A percentile compares a stretch with the other conserved stretches of the same genome.
Evolutionary conservation across 495 filamentous ascomycete genomes (phyloP).

Genomic region (Clohesyomyces aquaticus): DNA sequence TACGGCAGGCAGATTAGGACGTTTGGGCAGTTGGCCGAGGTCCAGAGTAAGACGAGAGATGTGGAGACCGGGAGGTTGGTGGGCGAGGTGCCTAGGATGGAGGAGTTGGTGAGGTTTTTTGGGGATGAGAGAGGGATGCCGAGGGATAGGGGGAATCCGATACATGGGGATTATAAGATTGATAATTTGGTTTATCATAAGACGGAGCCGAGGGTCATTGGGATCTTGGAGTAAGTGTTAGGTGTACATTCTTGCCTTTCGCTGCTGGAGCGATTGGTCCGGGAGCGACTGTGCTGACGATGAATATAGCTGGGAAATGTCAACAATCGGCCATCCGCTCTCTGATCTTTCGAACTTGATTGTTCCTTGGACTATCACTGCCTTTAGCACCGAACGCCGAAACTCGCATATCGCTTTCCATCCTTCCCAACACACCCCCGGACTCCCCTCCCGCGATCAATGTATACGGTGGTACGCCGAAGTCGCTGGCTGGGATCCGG

Average conservation of each 20-base stretch:
- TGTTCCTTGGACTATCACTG: slow-evolving; percentile 61
- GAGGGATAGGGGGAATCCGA: slow-evolving; percentile 68
- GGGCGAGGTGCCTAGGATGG: slow-evolving; percentile 76
- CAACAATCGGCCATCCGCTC: slow-evolving; percentile 88
- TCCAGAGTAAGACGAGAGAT: slow-evolving; percentile 70
- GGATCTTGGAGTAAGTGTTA: slow-evolving; percentile 72
- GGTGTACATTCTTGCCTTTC: background rate
- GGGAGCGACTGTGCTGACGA: too few species aligned
- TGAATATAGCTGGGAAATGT: slow-evolving; percentile 93
- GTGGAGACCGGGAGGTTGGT: slow-evolving; percentile 73
- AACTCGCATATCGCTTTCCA: slow-evolving; percentile 54
- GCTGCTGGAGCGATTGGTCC: too few species aligned
- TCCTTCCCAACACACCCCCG: slow-evolving; percentile 57
- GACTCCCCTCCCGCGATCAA: slow-evolving; percentile 70
- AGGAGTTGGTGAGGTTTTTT: slow-evolving; percentile 75
- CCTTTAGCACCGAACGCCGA: slow-evolving; percentile 33
- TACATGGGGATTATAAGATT: slow-evolving; percentile 95
- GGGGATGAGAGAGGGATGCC: slow-evolving; percentile 64
- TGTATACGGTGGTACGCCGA: slow-evolving; percentile 73
- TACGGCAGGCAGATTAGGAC: slow-evolving; percentile 84
- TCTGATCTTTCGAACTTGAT: slow-evolving; percentile 80
- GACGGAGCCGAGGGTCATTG: slow-evolving; percentile 83
- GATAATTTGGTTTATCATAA: slow-evolving; percentile 90
- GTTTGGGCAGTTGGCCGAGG: slow-evolving; percentile 68
- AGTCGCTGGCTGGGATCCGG: slow-evolving; percentile 68